These are phyloP conservation scores for Aciculosporium take DNA, from an alignment of 2,329 filamentous ascomycete genomes.

Conservation along the genomic window DNA sequence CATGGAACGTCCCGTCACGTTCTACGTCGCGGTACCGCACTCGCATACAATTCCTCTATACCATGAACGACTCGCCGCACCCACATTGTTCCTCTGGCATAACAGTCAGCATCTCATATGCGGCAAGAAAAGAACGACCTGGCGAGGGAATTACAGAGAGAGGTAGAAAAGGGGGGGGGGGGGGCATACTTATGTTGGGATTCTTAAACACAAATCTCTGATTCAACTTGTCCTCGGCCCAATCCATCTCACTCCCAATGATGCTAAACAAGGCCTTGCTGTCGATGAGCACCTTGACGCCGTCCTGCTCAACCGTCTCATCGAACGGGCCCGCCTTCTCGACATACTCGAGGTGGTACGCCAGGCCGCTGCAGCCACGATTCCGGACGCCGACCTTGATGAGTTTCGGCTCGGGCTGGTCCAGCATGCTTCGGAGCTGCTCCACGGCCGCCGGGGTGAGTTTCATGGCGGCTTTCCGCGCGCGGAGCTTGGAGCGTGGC, in stretches of 20 bases:
- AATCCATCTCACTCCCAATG: constrained; percentile 98
- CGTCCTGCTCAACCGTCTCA: constrained; percentile 87
- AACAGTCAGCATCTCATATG: constrained; percentile 9
- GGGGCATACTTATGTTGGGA: constrained; percentile 89
- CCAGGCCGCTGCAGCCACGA: constrained; percentile 81
- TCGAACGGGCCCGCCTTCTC: constrained; percentile 82
- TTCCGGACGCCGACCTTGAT: constrained; percentile 93
- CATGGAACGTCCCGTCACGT: no score
- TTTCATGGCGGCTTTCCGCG: constrained; percentile 83
- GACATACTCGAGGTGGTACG: constrained; percentile 90
- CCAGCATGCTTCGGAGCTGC: constrained; percentile 62
- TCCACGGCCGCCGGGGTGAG: constrained; percentile 67
- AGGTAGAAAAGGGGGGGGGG: not conserved
- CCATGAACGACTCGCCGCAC: constrained; percentile 93
- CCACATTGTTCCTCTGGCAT: constrained; percentile 82
- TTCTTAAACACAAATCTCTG: constrained; percentile 90
- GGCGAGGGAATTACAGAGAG: not conserved
- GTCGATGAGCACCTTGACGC: constrained; percentile 89
- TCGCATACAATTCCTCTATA: constrained; percentile 32
- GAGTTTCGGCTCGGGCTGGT: constrained; percentile 78
- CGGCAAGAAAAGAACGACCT: constrained; percentile 12
- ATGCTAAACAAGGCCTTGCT: constrained; percentile 97
- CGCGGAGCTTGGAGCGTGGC: constrained; percentile 26
- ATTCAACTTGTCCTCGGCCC: constrained; percentile 89
- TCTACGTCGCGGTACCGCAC: no score